Conservation (phyloP, 1,284 basidiomycete species). For the Tetrapyrgos nigripes region DNA sequence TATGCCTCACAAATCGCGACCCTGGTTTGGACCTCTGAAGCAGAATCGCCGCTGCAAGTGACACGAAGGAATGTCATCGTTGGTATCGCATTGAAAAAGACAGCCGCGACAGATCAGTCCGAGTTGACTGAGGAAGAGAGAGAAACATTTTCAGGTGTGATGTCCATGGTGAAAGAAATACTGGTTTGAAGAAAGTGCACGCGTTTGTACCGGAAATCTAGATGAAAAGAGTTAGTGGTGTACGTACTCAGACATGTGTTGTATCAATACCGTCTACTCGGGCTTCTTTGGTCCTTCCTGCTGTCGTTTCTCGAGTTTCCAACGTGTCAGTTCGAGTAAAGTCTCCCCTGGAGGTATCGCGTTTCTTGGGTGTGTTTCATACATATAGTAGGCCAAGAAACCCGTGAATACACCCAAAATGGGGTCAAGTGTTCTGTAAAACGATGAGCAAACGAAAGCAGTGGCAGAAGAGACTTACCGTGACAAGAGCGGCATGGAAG, state of each 20-base stretch:
- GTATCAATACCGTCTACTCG: not conserved
- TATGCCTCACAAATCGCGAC: constrained; percentile 90
- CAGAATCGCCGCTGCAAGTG: constrained; percentile 42
- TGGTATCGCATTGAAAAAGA: constrained; percentile 67
- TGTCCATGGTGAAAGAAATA: constrained; percentile 67
- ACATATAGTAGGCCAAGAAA: constrained; percentile 81
- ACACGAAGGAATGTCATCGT: constrained; percentile 65
- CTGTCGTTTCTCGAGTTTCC: constrained; percentile 64
- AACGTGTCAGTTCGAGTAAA: constrained; percentile 64
- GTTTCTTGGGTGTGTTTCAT: constrained; percentile 86
- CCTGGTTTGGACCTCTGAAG: constrained; percentile 73
- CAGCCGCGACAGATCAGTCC: constrained; percentile 35
- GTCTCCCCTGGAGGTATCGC: constrained; percentile 71
- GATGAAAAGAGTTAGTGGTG: not conserved
- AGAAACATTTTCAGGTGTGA: constrained; percentile 66
- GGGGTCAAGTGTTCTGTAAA: constrained; percentile 67
- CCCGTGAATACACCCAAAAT: constrained; percentile 85
- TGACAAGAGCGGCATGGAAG: constrained; percentile 49
- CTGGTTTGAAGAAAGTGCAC: constrained; percentile 18
- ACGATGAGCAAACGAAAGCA: constrained; percentile 9
- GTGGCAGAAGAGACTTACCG: constrained; percentile 45
- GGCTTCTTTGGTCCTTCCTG: constrained; percentile 1
- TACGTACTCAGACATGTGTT: not conserved
- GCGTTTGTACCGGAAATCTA: too few species aligned
- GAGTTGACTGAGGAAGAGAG: constrained; percentile 55